Percentiles rank a stretch among this genome's conserved stretches.
Evolutionary conservation across 108 stramenopile species (phyloP).

Genomic region (Nannochloropsis salina): DNA sequence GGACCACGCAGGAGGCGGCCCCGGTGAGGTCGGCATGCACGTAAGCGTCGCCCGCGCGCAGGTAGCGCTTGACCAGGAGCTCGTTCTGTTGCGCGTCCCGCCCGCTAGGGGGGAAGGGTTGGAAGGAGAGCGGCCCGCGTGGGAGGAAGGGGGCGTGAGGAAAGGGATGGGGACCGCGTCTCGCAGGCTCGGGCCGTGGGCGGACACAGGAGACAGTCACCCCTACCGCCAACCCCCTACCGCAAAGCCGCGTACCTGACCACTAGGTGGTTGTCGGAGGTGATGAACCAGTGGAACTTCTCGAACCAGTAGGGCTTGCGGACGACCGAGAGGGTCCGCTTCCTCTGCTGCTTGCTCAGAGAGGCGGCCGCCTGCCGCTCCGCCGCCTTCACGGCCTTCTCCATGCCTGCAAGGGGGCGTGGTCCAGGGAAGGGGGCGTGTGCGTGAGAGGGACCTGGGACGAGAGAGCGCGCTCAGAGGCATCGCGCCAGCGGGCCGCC

Average conservation of each 20-base stretch:
- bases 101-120: conserved; percentile 49
- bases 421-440: too few relatives aligned
- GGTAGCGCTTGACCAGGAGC: conserved; percentile 77
- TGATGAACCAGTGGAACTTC: conserved; percentile 95
- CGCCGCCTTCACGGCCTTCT: conserved; percentile 38
- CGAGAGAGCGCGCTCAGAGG: not conserved
- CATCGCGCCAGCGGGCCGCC: too few relatives aligned
- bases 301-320: conserved; percentile 88
- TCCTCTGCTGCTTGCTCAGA: conserved; percentile 38
- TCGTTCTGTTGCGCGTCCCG: conserved; percentile 94
- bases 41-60: conserved; percentile 90
- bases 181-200: too few relatives aligned
- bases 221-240: not conserved
- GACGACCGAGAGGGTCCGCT: conserved; percentile 65
- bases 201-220: not conserved
- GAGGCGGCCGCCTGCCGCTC: conserved; percentile 41
- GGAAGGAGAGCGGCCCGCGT: not conserved
- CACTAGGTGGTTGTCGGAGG: conserved; percentile 85
- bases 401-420: conserved; percentile 21
- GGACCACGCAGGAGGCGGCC: conserved; percentile 79
- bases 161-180: too few relatives aligned
- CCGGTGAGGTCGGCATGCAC: conserved; percentile 96
- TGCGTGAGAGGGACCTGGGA: not conserved
- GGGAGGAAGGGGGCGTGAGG: too few relatives aligned
- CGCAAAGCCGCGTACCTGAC: conserved; percentile 44